Evolutionary conservation across 2,329 filamentous ascomycete genomes (phyloP), one percentile per base, ranked within the genome.

Genomic region (Verticillium dahliae): DNA sequence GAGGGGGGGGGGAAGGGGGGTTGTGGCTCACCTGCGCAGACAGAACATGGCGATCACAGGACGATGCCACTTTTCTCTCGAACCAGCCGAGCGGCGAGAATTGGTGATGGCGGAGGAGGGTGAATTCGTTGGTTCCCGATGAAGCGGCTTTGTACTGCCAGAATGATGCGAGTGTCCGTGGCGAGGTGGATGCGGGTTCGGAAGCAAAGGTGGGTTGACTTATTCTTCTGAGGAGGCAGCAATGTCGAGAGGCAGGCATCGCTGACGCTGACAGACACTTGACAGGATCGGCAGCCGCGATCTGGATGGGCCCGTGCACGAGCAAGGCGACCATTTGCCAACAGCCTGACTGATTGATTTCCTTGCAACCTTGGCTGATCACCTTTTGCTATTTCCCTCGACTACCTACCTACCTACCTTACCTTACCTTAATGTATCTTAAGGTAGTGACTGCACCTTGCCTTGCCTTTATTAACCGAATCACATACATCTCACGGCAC

Each of bases 41-140:
- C 85, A 88, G 67, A 88, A 88, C 85, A 87, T 87, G 62, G 65
- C 72, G 69, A 56, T 56, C 45, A 18, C 45, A 52, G 45, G 45
- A 52, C n/a, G 18, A 27, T 27, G 45, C 7, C 45, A 22, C 45
- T 22, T 31, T 31, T 31, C 27, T 31, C n/a, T 52, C 22, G 45
- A 9, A 31, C 18, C 18, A 52, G 45, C 7, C 27, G 5, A 31
- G 45, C n/a, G 27, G 27, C 27, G 27, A 22, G 45, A 41, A 18
- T 11, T 52, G 22, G 45, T 13, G 27, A 31, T 31, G 27, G 27
- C 10, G n/a, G 11, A 18, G 18, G 18, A 52, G 45, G 39, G 14
- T 22, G 27, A 31, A 37, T n/a, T 45, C 15, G 39, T 45, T 11
- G 18, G 10, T 9, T 52, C 45, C 10, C n/a, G 22, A 9, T 22